Conservation (phyloP, 192 early-diverging fungal species). For the Coemansia sp. region DNA sequence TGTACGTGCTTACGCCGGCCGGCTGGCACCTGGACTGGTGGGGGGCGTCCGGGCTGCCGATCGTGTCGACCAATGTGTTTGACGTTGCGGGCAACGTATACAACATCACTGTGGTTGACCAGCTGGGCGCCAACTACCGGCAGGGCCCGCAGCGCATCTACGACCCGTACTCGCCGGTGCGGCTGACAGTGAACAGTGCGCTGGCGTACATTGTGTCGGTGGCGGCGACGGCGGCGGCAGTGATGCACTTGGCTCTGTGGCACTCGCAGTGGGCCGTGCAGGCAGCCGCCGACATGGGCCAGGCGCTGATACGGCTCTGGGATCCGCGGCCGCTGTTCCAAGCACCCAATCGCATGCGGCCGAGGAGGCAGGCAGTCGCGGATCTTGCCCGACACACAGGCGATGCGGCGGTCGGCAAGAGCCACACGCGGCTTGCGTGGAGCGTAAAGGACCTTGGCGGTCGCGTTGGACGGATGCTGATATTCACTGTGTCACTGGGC, state of each 20-base stretch:
- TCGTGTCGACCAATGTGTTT: constrained; percentile 65
- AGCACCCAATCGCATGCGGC: background rate
- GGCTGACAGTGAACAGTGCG: constrained; percentile 45
- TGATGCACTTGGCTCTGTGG: constrained; percentile 44
- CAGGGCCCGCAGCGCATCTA: constrained; percentile 18
- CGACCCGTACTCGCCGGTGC: constrained; percentile 48
- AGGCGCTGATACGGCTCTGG: constrained; percentile 37
- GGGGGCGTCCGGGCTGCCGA: constrained; percentile 57
- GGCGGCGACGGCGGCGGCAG: constrained; percentile 40
- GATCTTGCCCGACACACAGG: background rate
- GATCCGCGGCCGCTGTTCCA: constrained; percentile 26
- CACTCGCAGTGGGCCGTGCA: constrained; percentile 36
- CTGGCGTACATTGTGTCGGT: constrained; percentile 48
- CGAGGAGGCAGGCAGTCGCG: background rate
- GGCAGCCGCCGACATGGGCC: constrained; percentile 18
- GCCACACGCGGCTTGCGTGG: constrained; percentile 9
- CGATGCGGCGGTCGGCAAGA: background rate
- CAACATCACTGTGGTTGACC: constrained; percentile 56
- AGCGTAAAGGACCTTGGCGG: constrained; percentile 16
- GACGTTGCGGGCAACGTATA: constrained; percentile 58
- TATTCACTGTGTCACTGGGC: constrained; percentile 37
- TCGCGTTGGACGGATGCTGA: constrained; percentile 27
- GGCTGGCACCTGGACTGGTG: constrained; percentile 66
- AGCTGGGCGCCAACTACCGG: constrained; percentile 13
- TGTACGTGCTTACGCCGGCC: constrained; percentile 70